Conservation (phyloP, 176 grass and related monocot genomes). For the Carex myosuroides region DNA sequence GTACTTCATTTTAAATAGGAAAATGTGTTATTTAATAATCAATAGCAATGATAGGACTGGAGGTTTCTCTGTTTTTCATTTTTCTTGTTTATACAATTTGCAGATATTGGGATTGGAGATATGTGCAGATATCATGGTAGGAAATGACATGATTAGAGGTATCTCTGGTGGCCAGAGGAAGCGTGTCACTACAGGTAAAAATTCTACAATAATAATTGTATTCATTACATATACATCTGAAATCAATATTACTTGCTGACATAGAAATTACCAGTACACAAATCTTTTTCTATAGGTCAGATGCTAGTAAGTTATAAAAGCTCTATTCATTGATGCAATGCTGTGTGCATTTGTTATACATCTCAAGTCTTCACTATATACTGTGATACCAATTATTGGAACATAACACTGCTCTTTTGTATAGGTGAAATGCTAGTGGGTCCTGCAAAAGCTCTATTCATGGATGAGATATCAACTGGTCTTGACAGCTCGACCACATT, state of each 20-base stretch:
- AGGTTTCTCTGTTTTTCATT: conserved; percentile 7
- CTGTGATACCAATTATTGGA: background rate
- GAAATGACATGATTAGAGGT: conserved; percentile 32
- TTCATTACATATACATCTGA: background rate
- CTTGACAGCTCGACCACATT: conserved; percentile 37
- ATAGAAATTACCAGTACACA: background rate
- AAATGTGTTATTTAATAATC: background rate
- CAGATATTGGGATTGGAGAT: conserved; percentile 28
- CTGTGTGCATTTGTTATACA: background rate
- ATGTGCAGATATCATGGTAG: conserved; percentile 29
- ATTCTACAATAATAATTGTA: background rate
- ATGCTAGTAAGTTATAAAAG: background rate
- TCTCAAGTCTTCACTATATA: background rate
- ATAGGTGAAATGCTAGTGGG: conserved; percentile 41
- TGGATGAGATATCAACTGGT: conserved; percentile 43
- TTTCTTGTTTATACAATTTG: conserved; percentile 1
- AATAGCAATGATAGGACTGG: background rate
- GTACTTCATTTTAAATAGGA: conserved; percentile 18
- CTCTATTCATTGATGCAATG: conserved; percentile 17
- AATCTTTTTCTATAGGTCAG: background rate
- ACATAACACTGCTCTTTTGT: background rate
- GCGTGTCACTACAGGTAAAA: conserved; percentile 25
- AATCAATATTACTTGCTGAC: background rate
- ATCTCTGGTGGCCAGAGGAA: conserved; percentile 31
- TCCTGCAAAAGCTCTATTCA: conserved; percentile 30